Conservation (phyloP, 768 basidiomycete species). For the Mycena polygramma region DNA sequence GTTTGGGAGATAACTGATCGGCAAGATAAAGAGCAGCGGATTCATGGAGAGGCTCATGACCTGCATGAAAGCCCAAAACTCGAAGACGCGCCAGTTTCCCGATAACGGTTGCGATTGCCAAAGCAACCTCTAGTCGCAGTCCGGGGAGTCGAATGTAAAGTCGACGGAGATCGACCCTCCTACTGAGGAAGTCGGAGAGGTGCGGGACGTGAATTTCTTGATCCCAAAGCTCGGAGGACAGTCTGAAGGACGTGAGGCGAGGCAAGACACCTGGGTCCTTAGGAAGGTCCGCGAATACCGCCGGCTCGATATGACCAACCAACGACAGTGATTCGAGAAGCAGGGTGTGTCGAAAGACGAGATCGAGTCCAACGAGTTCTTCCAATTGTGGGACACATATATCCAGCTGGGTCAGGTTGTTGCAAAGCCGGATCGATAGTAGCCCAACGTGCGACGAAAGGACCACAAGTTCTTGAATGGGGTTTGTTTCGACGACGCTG, state of each 20-base stretch:
- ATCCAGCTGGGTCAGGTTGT: constrained; percentile 49
- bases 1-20: constrained; percentile 43
- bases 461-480: constrained; percentile 44
- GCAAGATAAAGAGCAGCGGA: constrained; percentile 43
- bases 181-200: constrained; percentile 49
- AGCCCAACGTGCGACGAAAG: constrained; percentile 44
- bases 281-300: constrained; percentile 48
- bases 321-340: constrained; percentile 53
- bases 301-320: constrained; percentile 48
- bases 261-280: constrained; percentile 46
- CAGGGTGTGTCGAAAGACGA: constrained; percentile 51
- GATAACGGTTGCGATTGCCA: constrained; percentile 43
- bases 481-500: constrained; percentile 27
- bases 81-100: constrained; percentile 46
- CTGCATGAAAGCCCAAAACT: constrained; percentile 56
- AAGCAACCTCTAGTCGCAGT: constrained; percentile 39
- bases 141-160: constrained; percentile 52
- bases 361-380: constrained; percentile 49
- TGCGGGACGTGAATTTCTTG: constrained; percentile 36
- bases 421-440: constrained; percentile 50
- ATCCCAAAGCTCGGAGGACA: constrained; percentile 47
- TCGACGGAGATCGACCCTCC: constrained; percentile 45
- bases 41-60: constrained; percentile 42
- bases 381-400: constrained; percentile 47
- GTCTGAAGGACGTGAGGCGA: constrained; percentile 51